A percentile compares a stretch with the other conserved stretches of the same genome.
These are phyloP conservation scores for Claviceps monticola DNA, from an alignment of 2,329 filamentous ascomycete species.

Conservation along the genomic window DNA sequence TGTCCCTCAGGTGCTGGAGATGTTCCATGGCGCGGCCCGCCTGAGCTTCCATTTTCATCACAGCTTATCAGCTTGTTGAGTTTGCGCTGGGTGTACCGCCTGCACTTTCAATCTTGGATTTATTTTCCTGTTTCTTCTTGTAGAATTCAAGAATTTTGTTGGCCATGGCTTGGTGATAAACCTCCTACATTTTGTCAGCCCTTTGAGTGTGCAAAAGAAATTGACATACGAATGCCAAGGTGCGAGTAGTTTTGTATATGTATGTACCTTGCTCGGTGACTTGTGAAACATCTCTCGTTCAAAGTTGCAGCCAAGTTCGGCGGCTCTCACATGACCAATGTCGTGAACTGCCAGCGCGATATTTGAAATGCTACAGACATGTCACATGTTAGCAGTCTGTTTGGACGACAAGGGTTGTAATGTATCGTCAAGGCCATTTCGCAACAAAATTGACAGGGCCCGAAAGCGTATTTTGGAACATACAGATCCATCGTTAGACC, in stretches of 20 bases:
- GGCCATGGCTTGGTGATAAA: conserved; percentile 35
- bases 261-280: conserved; percentile 32
- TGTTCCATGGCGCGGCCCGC: conserved; percentile 37
- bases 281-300: conserved; percentile 34
- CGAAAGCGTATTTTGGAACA: background rate
- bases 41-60: conserved; percentile 40
- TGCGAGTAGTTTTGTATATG: background rate
- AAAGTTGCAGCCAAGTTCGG: conserved; percentile 28
- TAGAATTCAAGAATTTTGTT: conserved; percentile 34
- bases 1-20: conserved; percentile 41
- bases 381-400: conserved; percentile 6
- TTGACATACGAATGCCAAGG: background rate
- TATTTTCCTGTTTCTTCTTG: conserved; percentile 36
- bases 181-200: conserved; percentile 22
- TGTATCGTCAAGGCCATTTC: background rate
- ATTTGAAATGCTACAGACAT: conserved; percentile 31
- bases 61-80: conserved; percentile 30
- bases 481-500: no score
- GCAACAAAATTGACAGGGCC: background rate
- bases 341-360: conserved; percentile 31
- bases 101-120: conserved; percentile 29
- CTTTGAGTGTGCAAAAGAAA: no score
- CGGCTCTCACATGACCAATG: conserved; percentile 26
- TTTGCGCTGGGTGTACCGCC: conserved; percentile 20
- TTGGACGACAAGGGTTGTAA: background rate